Base-by-base conservation (phyloP, 2,329 filamentous ascomycete species). In the Amylocarpus encephaloides region DNA sequence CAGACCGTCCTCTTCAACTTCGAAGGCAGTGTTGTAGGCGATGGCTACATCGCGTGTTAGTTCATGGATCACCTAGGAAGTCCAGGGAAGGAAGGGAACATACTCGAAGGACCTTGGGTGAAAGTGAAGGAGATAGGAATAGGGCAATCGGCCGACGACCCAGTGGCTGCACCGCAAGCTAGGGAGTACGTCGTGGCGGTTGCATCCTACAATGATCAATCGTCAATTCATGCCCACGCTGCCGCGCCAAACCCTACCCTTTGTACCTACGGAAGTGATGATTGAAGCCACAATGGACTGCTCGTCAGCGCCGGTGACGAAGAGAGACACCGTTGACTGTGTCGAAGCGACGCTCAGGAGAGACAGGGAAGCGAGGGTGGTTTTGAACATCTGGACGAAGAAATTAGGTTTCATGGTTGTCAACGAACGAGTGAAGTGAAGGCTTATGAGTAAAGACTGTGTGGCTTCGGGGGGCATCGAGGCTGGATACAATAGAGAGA, bases 91-190 rank as follows among this genome's bases (percentile, higher is more conserved):
- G 32, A 38, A 39, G 40, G 55, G 59, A 16, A 40, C 47, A n/a
- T 33, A 6, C 60, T 62, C 3, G 58, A 59, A 13, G 59, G 57
- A 15, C 59, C 59, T 52, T 62, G 55, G 1, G 60, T 62, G 33
- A 59, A 54, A 3, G 48, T 53, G 22, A 64, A 60, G 3, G 35
- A 35, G 4, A 52, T 6, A 3, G 61, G 60, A 30, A 62, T 1
- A 29, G 39, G 52, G 22, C 61, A 62, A 2, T 50, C 48, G 6
- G 50, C 47, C 5, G 36, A n/a, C 6, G 22, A 26, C 7, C 33
- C 42, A 7, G 47, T 12, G 12, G 36, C 12, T 5, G 45, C 34
- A 10, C 7, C 19, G 42, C 51, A 58, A 12, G 48, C 40, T 1
- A 58, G 22, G 3, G 58, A 43, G 38, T 59, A 57, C 7, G 58